Evolutionary conservation across 1,284 basidiomycete species (phyloP).

Genomic region (Marasmius oreades): DNA sequence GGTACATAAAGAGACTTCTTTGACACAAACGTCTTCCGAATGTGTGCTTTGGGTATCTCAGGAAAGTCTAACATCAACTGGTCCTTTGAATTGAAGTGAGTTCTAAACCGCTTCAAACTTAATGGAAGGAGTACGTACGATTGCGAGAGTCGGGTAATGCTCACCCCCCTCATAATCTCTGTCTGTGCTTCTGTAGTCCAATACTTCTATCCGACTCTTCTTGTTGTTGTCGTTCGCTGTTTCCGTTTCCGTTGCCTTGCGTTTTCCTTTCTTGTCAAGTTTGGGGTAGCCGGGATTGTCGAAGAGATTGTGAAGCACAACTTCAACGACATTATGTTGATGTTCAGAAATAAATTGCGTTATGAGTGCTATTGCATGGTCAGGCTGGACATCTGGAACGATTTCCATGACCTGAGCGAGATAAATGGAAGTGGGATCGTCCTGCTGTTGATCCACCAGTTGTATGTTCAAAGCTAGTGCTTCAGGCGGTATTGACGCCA

Average conservation of each 20-base stretch:
- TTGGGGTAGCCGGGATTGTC: slow-evolving; percentile 63
- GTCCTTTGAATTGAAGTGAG: slow-evolving; percentile 30
- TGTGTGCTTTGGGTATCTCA: slow-evolving; percentile 46
- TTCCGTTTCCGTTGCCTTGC: slow-evolving; percentile 34
- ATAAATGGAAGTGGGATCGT: slow-evolving; percentile 15
- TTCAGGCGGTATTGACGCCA: neutral
- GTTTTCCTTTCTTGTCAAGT: slow-evolving; percentile 51
- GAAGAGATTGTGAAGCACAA: slow-evolving; percentile 54
- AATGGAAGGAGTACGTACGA: slow-evolving; percentile 35
- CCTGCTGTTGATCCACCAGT: slow-evolving; percentile 1
- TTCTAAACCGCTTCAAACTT: neutral
- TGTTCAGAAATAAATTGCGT: slow-evolving; percentile 31
- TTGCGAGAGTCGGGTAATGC: slow-evolving; percentile 44
- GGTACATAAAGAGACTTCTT: slow-evolving; percentile 56
- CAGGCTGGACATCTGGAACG: slow-evolving; percentile 61
- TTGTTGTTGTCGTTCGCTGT: slow-evolving; percentile 20
- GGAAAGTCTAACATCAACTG: slow-evolving; percentile 57
- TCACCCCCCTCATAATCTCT: slow-evolving; percentile 36
- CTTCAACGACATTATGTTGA: slow-evolving; percentile 40
- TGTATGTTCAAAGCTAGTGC: too few species aligned
- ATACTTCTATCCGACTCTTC: slow-evolving; percentile 25
- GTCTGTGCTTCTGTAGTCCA: slow-evolving; percentile 50
- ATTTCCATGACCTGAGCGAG: slow-evolving; percentile 59
- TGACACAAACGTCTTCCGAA: slow-evolving; percentile 37
- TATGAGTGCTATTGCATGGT: slow-evolving; percentile 46